phyloP scores from a whole-genome alignment of 2,329 filamentous ascomycete genomes.

The Colletotrichum salicis region DNA sequence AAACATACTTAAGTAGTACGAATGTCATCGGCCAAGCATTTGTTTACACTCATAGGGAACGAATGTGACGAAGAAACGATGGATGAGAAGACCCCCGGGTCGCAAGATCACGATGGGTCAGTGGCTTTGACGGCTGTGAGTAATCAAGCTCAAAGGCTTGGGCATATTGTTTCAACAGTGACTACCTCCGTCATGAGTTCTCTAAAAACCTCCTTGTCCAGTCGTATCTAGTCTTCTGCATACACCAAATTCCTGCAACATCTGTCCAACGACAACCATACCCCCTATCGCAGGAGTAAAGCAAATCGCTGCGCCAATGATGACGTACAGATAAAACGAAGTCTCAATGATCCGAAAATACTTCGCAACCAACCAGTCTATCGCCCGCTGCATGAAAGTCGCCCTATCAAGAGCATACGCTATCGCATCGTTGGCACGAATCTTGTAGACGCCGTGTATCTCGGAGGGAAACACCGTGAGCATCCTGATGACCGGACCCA shows the following conservation, averaged over 20 bases:
- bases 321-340: constrained; percentile 18
- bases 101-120: background rate
- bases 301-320: constrained; percentile 11
- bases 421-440: constrained; percentile 27
- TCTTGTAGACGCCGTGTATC: constrained; percentile 25
- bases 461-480: constrained; percentile 22
- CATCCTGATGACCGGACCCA: constrained; percentile 22
- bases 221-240: constrained; percentile 26
- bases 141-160: no score
- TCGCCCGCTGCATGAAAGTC: constrained; percentile 22
- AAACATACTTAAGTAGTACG: no score
- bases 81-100: no score
- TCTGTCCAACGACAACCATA: constrained; percentile 26
- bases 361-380: constrained; percentile 32
- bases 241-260: constrained; percentile 22
- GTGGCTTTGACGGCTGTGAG: background rate
- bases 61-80: no score
- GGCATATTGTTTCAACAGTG: background rate
- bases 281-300: constrained; percentile 29
- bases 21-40: no score
- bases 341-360: constrained; percentile 28
- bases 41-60: no score
- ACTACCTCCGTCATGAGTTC: background rate
- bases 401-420: constrained; percentile 29
- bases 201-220: background rate